Evolutionary conservation across 1,139 yeast genomes (phyloP).

Genomic region (Casaregolazyma lundiana): DNA sequence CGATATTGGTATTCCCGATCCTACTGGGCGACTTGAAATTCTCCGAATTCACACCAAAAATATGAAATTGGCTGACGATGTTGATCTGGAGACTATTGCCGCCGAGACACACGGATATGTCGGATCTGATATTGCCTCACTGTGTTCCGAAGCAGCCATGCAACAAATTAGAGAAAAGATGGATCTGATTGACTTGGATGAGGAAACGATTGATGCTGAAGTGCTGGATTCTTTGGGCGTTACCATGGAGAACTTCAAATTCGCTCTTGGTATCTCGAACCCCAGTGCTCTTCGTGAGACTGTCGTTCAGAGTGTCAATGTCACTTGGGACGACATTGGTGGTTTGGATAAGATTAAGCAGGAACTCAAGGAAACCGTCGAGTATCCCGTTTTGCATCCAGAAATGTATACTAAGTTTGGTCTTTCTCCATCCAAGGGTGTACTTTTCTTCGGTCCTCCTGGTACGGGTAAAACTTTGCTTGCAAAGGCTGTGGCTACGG

Average conservation of each 20-base stretch:
- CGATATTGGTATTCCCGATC: conserved; percentile 98
- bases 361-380: conserved; percentile 97
- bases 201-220: conserved; percentile 97
- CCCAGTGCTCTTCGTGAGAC: conserved; percentile 99
- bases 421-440: conserved; percentile 96
- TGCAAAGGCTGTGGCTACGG: conserved; percentile 98
- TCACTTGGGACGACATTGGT: conserved; percentile 97
- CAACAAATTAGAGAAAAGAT: conserved; percentile 98
- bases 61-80: conserved; percentile 94
- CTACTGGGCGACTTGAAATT: conserved; percentile 96
- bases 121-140: conserved; percentile 90
- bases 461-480: conserved; percentile 98
- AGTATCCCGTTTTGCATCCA: conserved; percentile 97
- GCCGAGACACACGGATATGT: conserved; percentile 96
- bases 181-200: conserved; percentile 96
- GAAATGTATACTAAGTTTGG: conserved; percentile 98
- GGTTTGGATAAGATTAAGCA: conserved; percentile 93
- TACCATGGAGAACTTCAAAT: conserved; percentile 97
- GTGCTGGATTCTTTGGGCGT: conserved; percentile 94
- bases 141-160: conserved; percentile 99
- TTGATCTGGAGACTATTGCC: conserved; percentile 89
- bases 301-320: conserved; percentile 96
- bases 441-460: conserved; percentile 97
- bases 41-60: conserved; percentile 91
- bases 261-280: conserved; percentile 95